These are phyloP conservation scores for Gastroboletus turbinatus DNA, from an alignment of 1,284 basidiomycete species.

Conservation along the genomic window DNA sequence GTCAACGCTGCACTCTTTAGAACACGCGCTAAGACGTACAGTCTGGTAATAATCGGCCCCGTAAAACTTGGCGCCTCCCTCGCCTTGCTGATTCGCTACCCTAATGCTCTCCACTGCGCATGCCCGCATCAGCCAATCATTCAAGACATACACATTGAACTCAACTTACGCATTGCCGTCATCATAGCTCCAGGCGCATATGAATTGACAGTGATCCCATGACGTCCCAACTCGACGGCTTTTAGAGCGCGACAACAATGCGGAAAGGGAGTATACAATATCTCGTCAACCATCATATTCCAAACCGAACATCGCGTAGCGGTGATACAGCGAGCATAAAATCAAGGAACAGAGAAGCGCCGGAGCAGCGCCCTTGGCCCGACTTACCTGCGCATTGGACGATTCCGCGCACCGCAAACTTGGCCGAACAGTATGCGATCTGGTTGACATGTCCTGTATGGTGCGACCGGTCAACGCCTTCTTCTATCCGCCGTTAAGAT, in stretches of 20 bases:
- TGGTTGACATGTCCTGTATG: not conserved
- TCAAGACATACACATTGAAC: not conserved
- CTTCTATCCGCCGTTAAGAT: not conserved
- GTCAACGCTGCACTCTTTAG: not conserved
- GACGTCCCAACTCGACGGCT: conserved; percentile 16
- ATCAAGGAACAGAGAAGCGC: not conserved
- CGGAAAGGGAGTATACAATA: not conserved
- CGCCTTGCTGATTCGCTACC: not conserved
- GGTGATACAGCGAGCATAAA: not conserved
- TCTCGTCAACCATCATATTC: conserved; percentile 4
- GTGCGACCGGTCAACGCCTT: not conserved
- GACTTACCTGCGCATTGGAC: conserved; percentile 35
- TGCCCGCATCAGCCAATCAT: not conserved
- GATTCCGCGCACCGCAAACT: conserved; percentile 44
- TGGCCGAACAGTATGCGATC: conserved; percentile 37
- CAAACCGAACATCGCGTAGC: conserved; percentile 1
- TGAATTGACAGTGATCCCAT: conserved; percentile 20
- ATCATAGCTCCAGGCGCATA: conserved; percentile 24
- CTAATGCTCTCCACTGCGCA: conserved; percentile 1
- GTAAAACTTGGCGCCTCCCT: not conserved
- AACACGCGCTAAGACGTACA: not conserved
- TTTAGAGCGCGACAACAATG: not conserved
- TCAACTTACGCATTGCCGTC: conserved; percentile 21
- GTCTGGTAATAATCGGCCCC: conserved; percentile 1
- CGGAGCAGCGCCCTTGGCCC: too few species aligned